Conservation (phyloP, 257 asterid genomes). For the Solanum verrucosum region DNA sequence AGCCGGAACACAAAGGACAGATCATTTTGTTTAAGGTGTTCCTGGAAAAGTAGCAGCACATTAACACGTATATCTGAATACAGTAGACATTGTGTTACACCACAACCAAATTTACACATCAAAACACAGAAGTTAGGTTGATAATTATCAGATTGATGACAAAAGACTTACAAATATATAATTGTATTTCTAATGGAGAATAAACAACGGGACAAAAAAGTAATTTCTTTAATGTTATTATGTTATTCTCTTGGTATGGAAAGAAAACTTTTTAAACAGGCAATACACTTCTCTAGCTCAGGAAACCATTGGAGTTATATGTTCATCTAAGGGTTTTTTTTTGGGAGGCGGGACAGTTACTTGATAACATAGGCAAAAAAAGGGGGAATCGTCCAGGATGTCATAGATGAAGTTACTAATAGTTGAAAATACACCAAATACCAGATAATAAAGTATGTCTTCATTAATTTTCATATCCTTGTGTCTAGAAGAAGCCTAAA, state of each 20-base stretch:
- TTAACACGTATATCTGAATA: slow-evolving; percentile 2
- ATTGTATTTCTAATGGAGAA: not conserved
- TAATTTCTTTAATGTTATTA: not conserved
- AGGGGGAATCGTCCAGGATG: not conserved
- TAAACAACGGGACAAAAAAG: not conserved
- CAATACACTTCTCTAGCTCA: not conserved
- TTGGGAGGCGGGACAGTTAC: not conserved
- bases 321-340: not conserved
- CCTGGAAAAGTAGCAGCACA: slow-evolving; percentile 45
- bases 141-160: not conserved
- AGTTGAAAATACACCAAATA: not conserved
- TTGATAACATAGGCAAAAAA: not conserved
- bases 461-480: not conserved
- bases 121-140: not conserved
- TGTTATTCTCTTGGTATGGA: not conserved
- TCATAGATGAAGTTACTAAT: not conserved
- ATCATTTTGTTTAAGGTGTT: slow-evolving; percentile 94
- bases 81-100: not conserved
- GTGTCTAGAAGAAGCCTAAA: not conserved
- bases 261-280: not conserved
- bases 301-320: not conserved
- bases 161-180: not conserved
- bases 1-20: slow-evolving; percentile 93
- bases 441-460: not conserved
- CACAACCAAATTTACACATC: not conserved